These are phyloP conservation scores for Penicillium cinerascens DNA, from an alignment of 495 filamentous ascomycete genomes.

Conservation along the genomic window DNA sequence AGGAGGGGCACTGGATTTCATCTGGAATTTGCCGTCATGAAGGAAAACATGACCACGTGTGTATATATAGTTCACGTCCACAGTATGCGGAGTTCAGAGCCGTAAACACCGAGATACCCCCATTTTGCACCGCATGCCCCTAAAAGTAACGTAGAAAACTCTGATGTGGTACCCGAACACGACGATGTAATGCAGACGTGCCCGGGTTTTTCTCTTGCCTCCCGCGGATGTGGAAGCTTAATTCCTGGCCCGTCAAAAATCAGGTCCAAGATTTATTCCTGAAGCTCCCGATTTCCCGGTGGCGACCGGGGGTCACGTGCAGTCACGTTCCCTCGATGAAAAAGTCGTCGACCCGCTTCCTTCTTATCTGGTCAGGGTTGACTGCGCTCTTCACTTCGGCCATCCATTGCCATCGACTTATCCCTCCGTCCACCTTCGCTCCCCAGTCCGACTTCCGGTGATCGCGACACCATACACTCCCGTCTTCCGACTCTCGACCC, in stretches of 20 bases:
- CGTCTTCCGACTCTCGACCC: slow-evolving; percentile 2
- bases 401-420: slow-evolving; percentile 1
- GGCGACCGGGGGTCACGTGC: slow-evolving; percentile 21
- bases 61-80: not conserved
- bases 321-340: slow-evolving; percentile 14
- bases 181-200: slow-evolving; percentile 1
- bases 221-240: slow-evolving; percentile 7
- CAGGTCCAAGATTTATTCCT: not conserved
- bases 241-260: not conserved
- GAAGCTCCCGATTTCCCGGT: slow-evolving; percentile 19
- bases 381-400: slow-evolving; percentile 1
- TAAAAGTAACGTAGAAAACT: not conserved
- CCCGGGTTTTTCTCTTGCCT: slow-evolving; percentile 12
- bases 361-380: not conserved
- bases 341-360: slow-evolving; percentile 19
- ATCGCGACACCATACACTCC: slow-evolving; percentile 1
- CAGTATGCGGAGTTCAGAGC: not conserved
- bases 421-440: not conserved
- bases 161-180: not conserved
- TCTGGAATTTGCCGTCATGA: slow-evolving; percentile 48
- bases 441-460: not conserved
- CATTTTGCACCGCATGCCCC: not conserved
- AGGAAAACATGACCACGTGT: not conserved
- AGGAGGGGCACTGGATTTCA: slow-evolving; percentile 48
- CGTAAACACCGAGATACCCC: not conserved